Base-by-base conservation (phyloP, 768 basidiomycete species). In the Antrodiella citrinella region DNA sequence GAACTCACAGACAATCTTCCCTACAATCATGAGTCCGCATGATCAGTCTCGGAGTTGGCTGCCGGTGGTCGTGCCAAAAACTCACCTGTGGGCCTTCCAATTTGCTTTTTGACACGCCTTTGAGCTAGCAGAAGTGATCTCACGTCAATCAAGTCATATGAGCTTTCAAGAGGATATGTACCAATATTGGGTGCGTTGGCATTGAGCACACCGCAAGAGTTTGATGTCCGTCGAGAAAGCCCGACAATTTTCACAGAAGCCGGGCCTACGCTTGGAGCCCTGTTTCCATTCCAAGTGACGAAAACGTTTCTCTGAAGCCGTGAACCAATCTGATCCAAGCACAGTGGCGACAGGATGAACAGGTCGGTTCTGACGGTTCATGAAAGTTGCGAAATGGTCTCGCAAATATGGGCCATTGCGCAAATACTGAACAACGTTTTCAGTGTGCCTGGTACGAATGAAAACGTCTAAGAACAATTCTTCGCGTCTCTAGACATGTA, bases 331-430 rank as follows among this genome's bases (percentile, higher is more conserved):
- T 7, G 30, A 15, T 35, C 30, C 30, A 4, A 64, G 45, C 4
- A 30, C 57, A 4, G 42, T 25, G 2, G 57, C 47, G 4, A 64
- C 53, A 2, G 55, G 57, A 26, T 54, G 23, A 9, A 25, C 20
- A 13, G 48, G 50, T 15, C 15, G 30, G 30, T 35, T 15, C 7
- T 15, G 30, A 35, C 30, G 30, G 7, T 15, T 7, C 7, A 35
- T 35, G 30, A 7, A 35, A 35, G 30, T 7, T 35, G 7, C 7
- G 30, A 35, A 7, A 35, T 35, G 7, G 30, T 15, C 30, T 35
- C 30, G 15, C 30, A 7, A 15, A 7, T 7, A 7, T 35, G n/a
- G n/a, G n/a, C n/a, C n/a, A n/a, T 35, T 35, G 30, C 30, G 30
- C 30, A 35, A 15, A 35, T 7, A 15, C 15, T 35, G 7, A 15